A percentile compares a stretch with the other conserved stretches of the same genome.
phyloP scores from a whole-genome alignment of 2,329 filamentous ascomycete genomes.

The Trichoderma polysporum region DNA sequence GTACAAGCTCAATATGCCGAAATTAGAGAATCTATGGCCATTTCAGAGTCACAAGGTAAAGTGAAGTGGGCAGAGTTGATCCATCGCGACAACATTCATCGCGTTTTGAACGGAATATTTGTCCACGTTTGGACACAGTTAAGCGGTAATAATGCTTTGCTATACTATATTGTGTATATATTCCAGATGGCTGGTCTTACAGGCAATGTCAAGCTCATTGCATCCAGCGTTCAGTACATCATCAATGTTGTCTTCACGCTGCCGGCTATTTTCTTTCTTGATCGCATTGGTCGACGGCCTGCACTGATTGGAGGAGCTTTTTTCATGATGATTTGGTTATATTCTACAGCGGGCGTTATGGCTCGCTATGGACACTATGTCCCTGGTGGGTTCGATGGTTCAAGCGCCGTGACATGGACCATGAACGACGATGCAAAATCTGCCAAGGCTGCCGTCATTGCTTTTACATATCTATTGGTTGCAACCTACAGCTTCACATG shows the following conservation, averaged over 20 bases:
- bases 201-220: constrained; percentile 6
- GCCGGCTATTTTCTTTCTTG: neutral
- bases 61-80: constrained; percentile 6
- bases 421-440: neutral
- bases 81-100: constrained; percentile 11
- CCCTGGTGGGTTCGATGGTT: neutral
- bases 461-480: constrained; percentile 6
- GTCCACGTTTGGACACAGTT: constrained; percentile 8
- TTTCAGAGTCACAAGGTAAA: constrained; percentile 3
- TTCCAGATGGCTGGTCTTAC: constrained; percentile 10
- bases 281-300: neutral
- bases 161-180: constrained; percentile 9
- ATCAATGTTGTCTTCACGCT: neutral
- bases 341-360: constrained; percentile 1
- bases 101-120: constrained; percentile 5
- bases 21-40: constrained; percentile 6
- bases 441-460: constrained; percentile 4
- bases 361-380: constrained; percentile 1
- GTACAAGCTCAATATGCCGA: constrained; percentile 8
- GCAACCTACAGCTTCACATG: neutral
- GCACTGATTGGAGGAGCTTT: constrained; percentile 1
- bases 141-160: constrained; percentile 8
- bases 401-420: neutral
- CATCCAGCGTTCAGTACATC: constrained; percentile 1
- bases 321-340: constrained; percentile 7